These are phyloP conservation scores for Pseudopyricularia javanii DNA, from an alignment of 2,329 filamentous ascomycete genomes.

Conservation along the genomic window DNA sequence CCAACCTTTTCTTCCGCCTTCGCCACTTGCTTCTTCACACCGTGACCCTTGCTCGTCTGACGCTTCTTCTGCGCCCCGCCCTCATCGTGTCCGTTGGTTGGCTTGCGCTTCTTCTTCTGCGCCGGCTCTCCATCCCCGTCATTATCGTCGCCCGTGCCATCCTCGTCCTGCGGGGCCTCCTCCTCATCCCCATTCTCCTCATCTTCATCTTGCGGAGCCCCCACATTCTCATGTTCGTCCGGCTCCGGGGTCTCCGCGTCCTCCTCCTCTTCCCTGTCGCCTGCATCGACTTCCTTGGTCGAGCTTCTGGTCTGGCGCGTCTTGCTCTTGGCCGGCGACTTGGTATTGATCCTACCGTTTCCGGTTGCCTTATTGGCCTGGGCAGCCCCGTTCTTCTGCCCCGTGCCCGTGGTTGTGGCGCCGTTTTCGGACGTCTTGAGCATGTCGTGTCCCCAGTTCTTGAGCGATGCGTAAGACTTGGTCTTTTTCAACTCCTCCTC, in stretches of 20 bases:
- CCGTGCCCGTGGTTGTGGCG: not conserved
- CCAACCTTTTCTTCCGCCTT: slow-evolving; percentile 17
- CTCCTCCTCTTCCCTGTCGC: slow-evolving; percentile 27
- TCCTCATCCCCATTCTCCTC: slow-evolving; percentile 23
- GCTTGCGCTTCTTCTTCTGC: not conserved
- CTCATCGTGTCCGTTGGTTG: not conserved
- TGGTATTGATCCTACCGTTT: not conserved
- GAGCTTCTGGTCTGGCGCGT: not conserved
- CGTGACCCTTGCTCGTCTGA: slow-evolving; percentile 11
- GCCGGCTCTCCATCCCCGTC: slow-evolving; percentile 12
- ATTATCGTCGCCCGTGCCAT: slow-evolving; percentile 22
- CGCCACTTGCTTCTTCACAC: slow-evolving; percentile 19
- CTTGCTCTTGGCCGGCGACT: not conserved
- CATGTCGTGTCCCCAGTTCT: slow-evolving; percentile 49
- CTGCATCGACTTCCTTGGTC: not conserved
- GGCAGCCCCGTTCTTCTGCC: not conserved
- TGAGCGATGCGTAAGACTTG: slow-evolving; percentile 42
- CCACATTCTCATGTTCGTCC: too few relatives aligned
- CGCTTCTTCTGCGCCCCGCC: not conserved
- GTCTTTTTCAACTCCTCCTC: slow-evolving; percentile 35
- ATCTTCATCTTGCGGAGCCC: slow-evolving; percentile 21
- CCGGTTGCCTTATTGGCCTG: not conserved
- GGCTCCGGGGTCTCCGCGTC: slow-evolving; percentile 33
- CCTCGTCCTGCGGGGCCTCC: slow-evolving; percentile 16
- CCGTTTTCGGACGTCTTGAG: slow-evolving; percentile 21